Conservation (phyloP, 495 filamentous ascomycete species). For the Penicillium manginii region DNA sequence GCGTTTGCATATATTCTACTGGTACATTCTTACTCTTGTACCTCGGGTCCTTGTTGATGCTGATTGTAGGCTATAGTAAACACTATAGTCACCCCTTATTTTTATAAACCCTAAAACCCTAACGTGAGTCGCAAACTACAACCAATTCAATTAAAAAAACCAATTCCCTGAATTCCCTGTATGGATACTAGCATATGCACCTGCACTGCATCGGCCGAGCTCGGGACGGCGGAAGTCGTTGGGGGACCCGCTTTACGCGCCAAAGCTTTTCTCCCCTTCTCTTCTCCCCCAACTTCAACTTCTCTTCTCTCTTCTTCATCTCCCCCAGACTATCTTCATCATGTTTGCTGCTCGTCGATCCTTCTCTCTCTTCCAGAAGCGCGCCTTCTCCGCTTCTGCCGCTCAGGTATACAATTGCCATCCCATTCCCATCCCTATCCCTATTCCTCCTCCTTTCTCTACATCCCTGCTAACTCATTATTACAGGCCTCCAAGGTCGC, state of each 20-base stretch:
- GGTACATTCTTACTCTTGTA: background rate
- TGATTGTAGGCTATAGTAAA: too few relatives aligned
- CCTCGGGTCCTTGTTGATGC: too few relatives aligned
- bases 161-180: background rate
- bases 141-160: background rate
- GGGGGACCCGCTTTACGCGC: background rate
- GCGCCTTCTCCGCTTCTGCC: slow-evolving; percentile 92
- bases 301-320: slow-evolving; percentile 21
- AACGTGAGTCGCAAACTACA: too few relatives aligned
- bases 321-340: slow-evolving; percentile 16
- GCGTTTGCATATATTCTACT: slow-evolving; percentile 27
- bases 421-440: too few relatives aligned
- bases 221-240: slow-evolving; percentile 26
- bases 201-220: slow-evolving; percentile 16
- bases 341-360: slow-evolving; percentile 81
- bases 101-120: too few relatives aligned
- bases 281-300: slow-evolving; percentile 23
- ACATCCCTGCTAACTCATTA: slow-evolving; percentile 38
- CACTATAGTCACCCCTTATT: too few relatives aligned
- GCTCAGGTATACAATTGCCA: slow-evolving; percentile 65
- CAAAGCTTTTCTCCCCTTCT: slow-evolving; percentile 31
- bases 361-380: slow-evolving; percentile 75
- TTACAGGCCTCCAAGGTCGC: slow-evolving; percentile 90
- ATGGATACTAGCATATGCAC: background rate
- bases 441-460: slow-evolving; percentile 4